Evolutionary conservation across 495 filamentous ascomycete genomes (phyloP).

Genomic region (Cercophora newfieldiana): DNA sequence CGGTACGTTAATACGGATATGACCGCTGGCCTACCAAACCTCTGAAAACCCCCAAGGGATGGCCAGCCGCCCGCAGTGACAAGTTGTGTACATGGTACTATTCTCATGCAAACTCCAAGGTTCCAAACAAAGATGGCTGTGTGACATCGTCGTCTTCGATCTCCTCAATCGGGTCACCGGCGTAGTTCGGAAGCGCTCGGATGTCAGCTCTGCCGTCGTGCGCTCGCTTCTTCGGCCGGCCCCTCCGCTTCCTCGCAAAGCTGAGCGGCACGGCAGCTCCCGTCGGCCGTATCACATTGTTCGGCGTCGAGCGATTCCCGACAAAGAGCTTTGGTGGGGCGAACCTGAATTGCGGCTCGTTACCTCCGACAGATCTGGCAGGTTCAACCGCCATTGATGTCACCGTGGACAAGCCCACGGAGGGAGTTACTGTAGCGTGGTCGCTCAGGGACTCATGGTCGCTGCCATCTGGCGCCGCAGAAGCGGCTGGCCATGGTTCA

Average conservation of each 20-base stretch:
- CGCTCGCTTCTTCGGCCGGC: slow-evolving; percentile 34
- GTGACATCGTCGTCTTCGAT: slow-evolving; percentile 32
- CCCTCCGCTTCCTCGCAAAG: slow-evolving; percentile 26
- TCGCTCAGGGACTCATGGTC: slow-evolving; percentile 12
- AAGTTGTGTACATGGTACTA: background rate
- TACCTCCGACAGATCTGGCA: slow-evolving; percentile 23
- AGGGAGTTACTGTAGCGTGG: slow-evolving; percentile 15
- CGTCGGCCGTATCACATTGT: background rate
- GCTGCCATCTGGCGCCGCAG: slow-evolving; percentile 7
- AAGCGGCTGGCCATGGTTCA: background rate
- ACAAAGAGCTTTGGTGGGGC: slow-evolving; percentile 43
- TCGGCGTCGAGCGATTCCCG: slow-evolving; percentile 33
- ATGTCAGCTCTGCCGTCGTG: slow-evolving; percentile 44
- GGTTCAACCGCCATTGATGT: slow-evolving; percentile 27
- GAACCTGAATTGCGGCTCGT: slow-evolving; percentile 33
- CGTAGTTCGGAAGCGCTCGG: slow-evolving; percentile 43
- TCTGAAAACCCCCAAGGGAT: background rate
- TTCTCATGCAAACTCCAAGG: background rate
- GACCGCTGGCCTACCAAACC: background rate
- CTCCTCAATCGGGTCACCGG: slow-evolving; percentile 48
- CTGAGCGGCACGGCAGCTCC: slow-evolving; percentile 2
- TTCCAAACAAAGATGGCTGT: background rate
- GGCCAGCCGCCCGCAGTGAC: background rate
- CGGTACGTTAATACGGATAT: too few relatives aligned
- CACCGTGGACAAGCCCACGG: slow-evolving; percentile 2